Evolutionary conservation across 1,284 basidiomycete species (phyloP).

Genomic region (Caloboletus firmus): DNA sequence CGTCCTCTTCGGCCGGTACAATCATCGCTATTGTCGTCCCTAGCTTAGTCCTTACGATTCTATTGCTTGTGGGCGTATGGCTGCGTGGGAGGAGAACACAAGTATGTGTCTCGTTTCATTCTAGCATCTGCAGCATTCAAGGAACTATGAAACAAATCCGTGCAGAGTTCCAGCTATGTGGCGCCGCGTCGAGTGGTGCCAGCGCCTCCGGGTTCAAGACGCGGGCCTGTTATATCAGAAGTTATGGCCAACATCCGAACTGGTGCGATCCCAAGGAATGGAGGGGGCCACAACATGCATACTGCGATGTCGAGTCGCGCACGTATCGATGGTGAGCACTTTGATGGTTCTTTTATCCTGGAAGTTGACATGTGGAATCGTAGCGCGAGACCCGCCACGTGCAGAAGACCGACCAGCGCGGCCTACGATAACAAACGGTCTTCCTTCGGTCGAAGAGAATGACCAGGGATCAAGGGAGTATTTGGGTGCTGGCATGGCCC

Average conservation of each 20-base stretch:
- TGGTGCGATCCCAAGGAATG: too few relatives aligned
- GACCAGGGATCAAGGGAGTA: background rate
- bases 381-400: background rate
- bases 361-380: background rate
- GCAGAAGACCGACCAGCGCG: background rate
- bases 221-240: background rate
- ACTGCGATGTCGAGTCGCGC: background rate
- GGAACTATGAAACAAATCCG: background rate
- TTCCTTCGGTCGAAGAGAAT: background rate
- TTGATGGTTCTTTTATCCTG: background rate
- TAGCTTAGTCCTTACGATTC: too few relatives aligned
- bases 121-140: background rate
- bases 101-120: background rate
- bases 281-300: too few relatives aligned
- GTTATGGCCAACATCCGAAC: background rate
- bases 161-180: background rate
- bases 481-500: background rate
- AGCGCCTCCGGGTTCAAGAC: background rate
- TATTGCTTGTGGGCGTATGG: rapidly evolving
- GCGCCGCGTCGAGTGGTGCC: background rate
- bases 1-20: background rate
- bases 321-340: background rate
- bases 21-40: background rate
- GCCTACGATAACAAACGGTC: too few relatives aligned
- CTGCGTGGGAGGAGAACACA: rapidly evolving